Base-by-base conservation (phyloP, 2,329 filamentous ascomycete genomes). In the Paracoccidioides brasiliensis region DNA sequence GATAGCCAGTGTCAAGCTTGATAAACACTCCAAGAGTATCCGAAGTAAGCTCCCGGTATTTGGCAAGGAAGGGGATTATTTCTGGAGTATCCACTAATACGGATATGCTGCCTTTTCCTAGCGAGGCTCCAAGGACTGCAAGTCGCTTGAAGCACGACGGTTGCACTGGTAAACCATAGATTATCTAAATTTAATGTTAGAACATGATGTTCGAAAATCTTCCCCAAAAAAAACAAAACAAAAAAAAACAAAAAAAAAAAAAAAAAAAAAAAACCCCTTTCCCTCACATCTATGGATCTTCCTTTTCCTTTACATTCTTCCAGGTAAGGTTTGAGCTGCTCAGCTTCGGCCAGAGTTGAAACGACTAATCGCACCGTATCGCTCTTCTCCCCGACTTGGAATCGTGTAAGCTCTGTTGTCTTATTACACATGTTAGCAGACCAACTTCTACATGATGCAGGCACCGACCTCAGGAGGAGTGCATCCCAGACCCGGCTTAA, bases 1-100 rank as follows among this genome's bases (percentile, higher is more conserved):
- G 76, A 61, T 81, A 80, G 9, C 85, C 85, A 55, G 85, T 82
- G 65, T 90, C 85, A 53, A 90, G 78, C 63, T 90, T 89, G 64
- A 90, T 72, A 65, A 83, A 86, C 14, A 86, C 72, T 8, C 83
- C 78, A 2, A 70, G 66, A 7, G 52, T 54, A 12, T 63, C 67
- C 58, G 76, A 78, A 2, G 73, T 74, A 4, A 70, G 63, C 6
- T 69, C 64, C 53, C 73, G 65, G 53, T 76, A 69, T 6, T 76
- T 66, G 0, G 71, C 64, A n/a, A 80, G 69, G 4, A 75, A 68
- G 3, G 74, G 66, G 10, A 87, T 69, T 64, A 87, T 84, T 10
- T 74, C 72, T 0, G 75, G 70, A 66, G 88, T 79, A 66, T 91
- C 86, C 48, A 88, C 72, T 61, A 90, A 79, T 4, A 89, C 72